These are phyloP conservation scores for Oxyria digyna DNA, from an alignment of 148 eudicot genomes.

Conservation along the genomic window DNA sequence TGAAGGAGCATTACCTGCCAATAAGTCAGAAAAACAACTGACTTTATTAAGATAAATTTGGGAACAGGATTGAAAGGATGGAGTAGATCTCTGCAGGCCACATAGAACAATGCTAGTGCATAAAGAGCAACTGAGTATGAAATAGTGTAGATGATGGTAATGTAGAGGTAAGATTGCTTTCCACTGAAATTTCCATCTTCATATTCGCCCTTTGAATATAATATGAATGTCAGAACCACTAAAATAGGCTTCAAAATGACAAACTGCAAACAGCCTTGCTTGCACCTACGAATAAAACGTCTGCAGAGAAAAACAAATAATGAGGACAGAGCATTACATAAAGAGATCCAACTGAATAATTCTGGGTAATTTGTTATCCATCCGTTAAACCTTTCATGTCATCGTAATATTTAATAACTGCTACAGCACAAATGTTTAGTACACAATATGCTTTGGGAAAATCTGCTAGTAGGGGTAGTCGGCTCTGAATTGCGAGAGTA, in stretches of 20 bases:
- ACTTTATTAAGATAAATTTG: conserved; percentile 84
- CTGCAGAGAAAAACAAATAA: conserved; percentile 27
- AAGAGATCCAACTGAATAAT: not conserved
- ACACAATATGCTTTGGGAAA: not conserved
- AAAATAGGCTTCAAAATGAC: conserved; percentile 92
- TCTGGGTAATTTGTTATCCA: not conserved
- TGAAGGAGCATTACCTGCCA: conserved; percentile 61
- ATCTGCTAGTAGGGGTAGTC: not conserved
- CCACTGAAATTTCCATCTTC: conserved; percentile 90
- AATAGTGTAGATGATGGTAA: conserved; percentile 82
- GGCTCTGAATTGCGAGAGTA: not conserved
- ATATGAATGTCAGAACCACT: conserved; percentile 66
- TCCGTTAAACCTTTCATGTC: not conserved
- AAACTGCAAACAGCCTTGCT: conserved; percentile 96
- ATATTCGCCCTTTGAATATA: conserved; percentile 84
- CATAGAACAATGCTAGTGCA: conserved; percentile 81
- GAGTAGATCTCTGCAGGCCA: conserved; percentile 94
- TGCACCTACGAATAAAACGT: conserved; percentile 94
- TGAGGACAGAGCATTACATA: not conserved
- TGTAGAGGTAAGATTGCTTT: conserved; percentile 72
- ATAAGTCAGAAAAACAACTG: conserved; percentile 91
- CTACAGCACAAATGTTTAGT: not conserved
- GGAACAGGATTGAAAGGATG: conserved; percentile 97
- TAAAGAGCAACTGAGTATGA: conserved; percentile 89
- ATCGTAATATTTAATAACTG: not conserved